These are phyloP conservation scores for Erodium moschatum DNA, from an alignment of 441 rosid genomes.

Conservation along the genomic window DNA sequence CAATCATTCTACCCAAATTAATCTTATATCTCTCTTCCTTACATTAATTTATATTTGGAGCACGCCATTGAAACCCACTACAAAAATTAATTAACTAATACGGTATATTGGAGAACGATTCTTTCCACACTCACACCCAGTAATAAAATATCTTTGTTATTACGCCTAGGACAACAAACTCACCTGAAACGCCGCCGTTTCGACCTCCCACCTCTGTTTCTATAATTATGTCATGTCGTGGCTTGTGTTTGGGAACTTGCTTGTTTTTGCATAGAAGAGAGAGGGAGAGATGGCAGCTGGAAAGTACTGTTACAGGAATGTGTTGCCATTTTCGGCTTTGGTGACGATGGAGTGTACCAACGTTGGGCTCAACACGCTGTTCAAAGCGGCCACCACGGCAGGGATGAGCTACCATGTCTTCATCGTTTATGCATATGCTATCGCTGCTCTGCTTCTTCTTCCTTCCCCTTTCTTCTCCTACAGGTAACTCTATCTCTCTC, in stretches of 20 bases:
- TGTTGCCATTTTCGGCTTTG: neutral
- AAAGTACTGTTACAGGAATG: neutral
- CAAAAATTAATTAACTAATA: no score
- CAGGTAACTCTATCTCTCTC: no score
- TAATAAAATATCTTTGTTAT: no score
- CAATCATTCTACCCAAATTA: no score
- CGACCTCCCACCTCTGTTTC: neutral
- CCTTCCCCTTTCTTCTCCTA: conserved; percentile 19
- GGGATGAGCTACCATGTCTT: conserved; percentile 15
- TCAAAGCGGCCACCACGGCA: conserved; percentile 13
- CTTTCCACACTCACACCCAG: neutral
- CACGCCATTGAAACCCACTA: neutral
- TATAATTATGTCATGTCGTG: neutral
- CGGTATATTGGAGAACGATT: neutral
- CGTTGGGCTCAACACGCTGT: conserved; percentile 12
- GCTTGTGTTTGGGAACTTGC: neutral
- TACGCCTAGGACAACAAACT: neutral
- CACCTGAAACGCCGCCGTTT: neutral
- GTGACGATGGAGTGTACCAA: conserved; percentile 6
- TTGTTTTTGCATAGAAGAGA: neutral
- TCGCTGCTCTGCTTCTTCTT: conserved; percentile 17
- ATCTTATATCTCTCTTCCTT: no score
- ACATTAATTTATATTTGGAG: no score
- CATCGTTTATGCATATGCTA: conserved; percentile 13
- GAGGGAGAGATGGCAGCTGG: neutral